Conservation (phyloP, 352 stramenopile genomes). For the Globisporangium solare region DNA sequence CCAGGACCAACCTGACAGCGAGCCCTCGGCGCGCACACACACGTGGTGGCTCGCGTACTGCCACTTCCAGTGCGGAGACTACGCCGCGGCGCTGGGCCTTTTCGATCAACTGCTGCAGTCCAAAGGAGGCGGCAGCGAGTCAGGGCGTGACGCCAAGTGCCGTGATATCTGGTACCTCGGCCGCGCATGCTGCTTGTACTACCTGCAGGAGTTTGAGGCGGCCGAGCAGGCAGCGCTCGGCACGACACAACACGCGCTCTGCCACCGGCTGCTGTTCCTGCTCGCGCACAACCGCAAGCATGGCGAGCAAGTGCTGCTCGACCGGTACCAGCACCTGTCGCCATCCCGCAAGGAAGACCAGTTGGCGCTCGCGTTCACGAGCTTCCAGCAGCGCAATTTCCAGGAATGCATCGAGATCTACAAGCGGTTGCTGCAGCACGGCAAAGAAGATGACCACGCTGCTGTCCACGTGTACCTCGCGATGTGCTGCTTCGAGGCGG, state of each 20-base stretch:
- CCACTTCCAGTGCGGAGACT: conserved; percentile 55
- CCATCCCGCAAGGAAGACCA: conserved; percentile 26
- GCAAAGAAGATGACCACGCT: conserved; percentile 16
- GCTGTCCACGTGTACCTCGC: conserved; percentile 70
- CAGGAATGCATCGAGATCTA: conserved; percentile 67
- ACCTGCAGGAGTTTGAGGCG: conserved; percentile 36
- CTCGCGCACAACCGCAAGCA: conserved; percentile 38
- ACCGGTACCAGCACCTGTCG: conserved; percentile 59
- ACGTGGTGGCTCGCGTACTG: conserved; percentile 75
- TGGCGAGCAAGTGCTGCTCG: conserved; percentile 77
- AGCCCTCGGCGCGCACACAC: conserved; percentile 20
- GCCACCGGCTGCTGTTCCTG: conserved; percentile 53
- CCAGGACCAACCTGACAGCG: conserved; percentile 10
- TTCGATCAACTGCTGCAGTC: conserved; percentile 50
- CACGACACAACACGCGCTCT: conserved; percentile 33
- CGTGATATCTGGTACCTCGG: conserved; percentile 40
- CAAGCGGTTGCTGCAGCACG: conserved; percentile 43
- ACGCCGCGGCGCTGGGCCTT: conserved; percentile 29
- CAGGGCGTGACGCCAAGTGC: conserved; percentile 7
- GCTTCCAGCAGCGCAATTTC: conserved; percentile 50
- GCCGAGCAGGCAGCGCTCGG: conserved; percentile 47
- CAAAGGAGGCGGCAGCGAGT: conserved; percentile 1
- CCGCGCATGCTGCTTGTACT: conserved; percentile 53
- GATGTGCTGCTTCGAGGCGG: conserved; percentile 69
- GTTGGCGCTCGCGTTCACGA: conserved; percentile 38